Evolutionary conservation across 2,329 filamentous ascomycete genomes (phyloP), one percentile per base, ranked within the genome.

Genomic region (Xylaria hypoxylon): DNA sequence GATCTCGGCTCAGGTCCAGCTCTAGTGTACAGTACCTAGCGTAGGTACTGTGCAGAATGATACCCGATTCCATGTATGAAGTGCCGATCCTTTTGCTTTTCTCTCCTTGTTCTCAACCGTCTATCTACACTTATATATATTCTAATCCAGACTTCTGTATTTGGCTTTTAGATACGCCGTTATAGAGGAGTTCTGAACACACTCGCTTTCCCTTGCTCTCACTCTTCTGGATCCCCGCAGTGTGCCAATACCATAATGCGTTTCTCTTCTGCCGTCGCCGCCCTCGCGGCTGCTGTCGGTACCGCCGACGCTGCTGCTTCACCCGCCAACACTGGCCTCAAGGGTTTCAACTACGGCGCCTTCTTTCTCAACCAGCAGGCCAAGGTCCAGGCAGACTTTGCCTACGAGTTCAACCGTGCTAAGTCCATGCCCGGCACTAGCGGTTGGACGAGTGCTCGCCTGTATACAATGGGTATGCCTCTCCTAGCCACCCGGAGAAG

Each of bases 311-410:
- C 63, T 38, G 60, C 50, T 19, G 57, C 60, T 28, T 50, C 50
- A 5, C 35, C 68, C 24, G 70, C 68, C 40, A 71, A 71, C 62
- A 65, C 65, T 19, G 70, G 70, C 15, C 42, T 71, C 61, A 71
- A 76, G 61, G 76, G 76, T 42, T 78, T 78, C 71, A 78, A 78
- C 74, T 75, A 75, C 55, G 76, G 75, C 5, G 76, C 76, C 50
- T 77, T 76, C 31, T 77, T 77, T 72, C 68, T 76, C 3, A 75
- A 78, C 72, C 74, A 77, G 67, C 70, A 71, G 19, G 73, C 76
- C 42, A 75, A 76, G 67, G 65, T 71, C 19, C 73, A 78, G 61
- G 56, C 53, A 33, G 76, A 78, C 62, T 78, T 77, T 48, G 72
- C 71, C 59, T 76, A 76, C 62, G 76, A 78, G 60, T 78, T 78